These are phyloP conservation scores for Diplodia sapinea DNA, from an alignment of 2,329 filamentous ascomycete genomes.

Conservation along the genomic window DNA sequence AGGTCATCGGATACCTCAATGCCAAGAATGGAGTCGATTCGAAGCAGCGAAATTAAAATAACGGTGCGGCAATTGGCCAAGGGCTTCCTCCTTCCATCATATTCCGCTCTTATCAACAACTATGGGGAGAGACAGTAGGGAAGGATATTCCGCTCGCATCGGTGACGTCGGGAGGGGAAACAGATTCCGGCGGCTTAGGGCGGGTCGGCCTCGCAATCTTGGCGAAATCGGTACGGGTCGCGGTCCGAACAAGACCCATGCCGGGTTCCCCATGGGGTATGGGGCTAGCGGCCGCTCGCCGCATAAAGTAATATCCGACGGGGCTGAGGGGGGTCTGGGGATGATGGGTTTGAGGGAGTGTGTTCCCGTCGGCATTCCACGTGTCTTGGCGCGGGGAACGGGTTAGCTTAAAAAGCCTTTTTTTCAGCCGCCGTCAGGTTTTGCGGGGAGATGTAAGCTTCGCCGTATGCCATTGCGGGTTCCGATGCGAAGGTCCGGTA, in stretches of 20 bases:
- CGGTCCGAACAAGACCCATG: background rate
- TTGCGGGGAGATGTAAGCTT: conserved; percentile 5
- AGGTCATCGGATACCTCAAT: no score
- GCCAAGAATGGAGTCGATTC: no score
- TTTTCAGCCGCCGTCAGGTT: background rate
- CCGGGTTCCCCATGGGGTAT: conserved; percentile 15
- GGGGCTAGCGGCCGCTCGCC: background rate
- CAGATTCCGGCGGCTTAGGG: conserved; percentile 14
- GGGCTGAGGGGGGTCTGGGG: background rate
- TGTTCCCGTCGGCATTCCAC: conserved; percentile 27
- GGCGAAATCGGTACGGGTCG: background rate
- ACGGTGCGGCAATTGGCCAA: background rate
- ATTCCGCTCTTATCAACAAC: no score
- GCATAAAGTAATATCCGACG: background rate
- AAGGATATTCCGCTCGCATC: background rate
- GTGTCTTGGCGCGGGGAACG: conserved; percentile 5
- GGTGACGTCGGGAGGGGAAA: background rate
- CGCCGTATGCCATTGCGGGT: background rate
- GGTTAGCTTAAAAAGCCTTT: conserved; percentile 26
- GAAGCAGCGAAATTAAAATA: background rate
- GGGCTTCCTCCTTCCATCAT: no score
- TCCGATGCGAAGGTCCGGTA: background rate
- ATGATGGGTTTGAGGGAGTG: background rate
- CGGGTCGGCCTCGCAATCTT: background rate
- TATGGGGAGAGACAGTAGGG: background rate